Evolutionary conservation across 2,329 filamentous ascomycete genomes (phyloP).

Genomic region (Fusarium tuaranense): DNA sequence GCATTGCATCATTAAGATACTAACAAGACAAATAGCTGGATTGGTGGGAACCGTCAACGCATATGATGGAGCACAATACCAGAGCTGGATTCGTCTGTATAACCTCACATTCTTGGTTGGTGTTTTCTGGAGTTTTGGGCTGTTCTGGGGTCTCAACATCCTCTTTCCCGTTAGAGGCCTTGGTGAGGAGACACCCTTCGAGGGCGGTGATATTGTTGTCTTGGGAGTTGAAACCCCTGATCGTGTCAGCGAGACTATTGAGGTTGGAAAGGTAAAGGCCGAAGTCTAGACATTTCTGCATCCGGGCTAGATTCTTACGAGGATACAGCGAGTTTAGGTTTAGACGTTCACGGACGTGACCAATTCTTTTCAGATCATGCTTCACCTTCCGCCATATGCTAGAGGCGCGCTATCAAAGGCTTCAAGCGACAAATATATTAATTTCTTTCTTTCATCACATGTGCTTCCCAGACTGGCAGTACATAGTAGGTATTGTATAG

Average conservation of each 20-base stretch:
- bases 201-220: slow-evolving; percentile 15
- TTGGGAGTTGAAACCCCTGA: slow-evolving; percentile 10
- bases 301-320: too few relatives aligned
- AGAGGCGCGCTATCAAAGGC: too few relatives aligned
- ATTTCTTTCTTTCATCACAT: too few relatives aligned
- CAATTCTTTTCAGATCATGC: too few relatives aligned
- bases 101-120: slow-evolving; percentile 31
- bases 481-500: too few relatives aligned
- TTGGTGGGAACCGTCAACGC: slow-evolving; percentile 23
- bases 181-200: slow-evolving; percentile 19
- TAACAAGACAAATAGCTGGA: slow-evolving; percentile 10
- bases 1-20: too few relatives aligned
- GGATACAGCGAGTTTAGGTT: too few relatives aligned
- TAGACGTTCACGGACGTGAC: too few relatives aligned
- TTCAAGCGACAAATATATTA: too few relatives aligned
- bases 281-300: not conserved
- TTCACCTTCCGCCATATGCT: too few relatives aligned
- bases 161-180: slow-evolving; percentile 21
- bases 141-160: slow-evolving; percentile 22
- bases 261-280: not conserved
- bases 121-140: slow-evolving; percentile 17
- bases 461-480: too few relatives aligned
- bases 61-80: not conserved
- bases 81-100: slow-evolving; percentile 21
- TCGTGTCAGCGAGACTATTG: not conserved